phyloP scores from a whole-genome alignment of 2,329 filamentous ascomycete species.

The Fusarium pilosicola region DNA sequence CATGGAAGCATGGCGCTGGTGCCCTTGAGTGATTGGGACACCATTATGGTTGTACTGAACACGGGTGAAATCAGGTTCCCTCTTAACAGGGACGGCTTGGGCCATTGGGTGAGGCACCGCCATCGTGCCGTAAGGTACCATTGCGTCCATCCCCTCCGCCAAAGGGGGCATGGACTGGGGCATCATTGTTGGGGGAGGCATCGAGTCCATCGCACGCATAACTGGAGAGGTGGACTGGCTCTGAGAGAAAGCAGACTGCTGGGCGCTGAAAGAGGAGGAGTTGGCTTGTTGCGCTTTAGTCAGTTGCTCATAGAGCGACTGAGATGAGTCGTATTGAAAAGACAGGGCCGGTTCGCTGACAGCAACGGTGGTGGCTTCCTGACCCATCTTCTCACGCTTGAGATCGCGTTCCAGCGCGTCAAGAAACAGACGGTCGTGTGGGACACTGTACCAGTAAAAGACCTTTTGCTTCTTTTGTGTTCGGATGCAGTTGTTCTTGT shows the following conservation, averaged over 20 bases:
- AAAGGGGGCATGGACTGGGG: constrained; percentile 66
- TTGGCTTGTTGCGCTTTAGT: constrained; percentile 99
- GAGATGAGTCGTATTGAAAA: constrained; percentile 98
- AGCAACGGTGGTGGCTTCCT: constrained; percentile 95
- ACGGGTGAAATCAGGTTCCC: constrained; percentile 84
- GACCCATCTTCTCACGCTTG: constrained; percentile 99
- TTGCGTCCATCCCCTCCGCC: constrained; percentile 74
- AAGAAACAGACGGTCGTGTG: constrained; percentile 95
- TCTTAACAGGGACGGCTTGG: constrained; percentile 78
- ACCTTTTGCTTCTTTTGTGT: constrained; percentile 99
- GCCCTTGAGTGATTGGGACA: constrained; percentile 81
- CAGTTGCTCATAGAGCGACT: constrained; percentile 98
- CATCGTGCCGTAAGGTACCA: constrained; percentile 76
- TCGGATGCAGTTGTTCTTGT: constrained; percentile 99
- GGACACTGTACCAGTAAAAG: constrained; percentile 99
- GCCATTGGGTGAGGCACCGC: constrained; percentile 75
- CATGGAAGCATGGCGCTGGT: constrained; percentile 98
- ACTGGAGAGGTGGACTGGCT: constrained; percentile 89
- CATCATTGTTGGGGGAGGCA: constrained; percentile 91
- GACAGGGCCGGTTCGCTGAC: constrained; percentile 97
- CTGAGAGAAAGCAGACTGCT: constrained; percentile 74
- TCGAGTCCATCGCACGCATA: constrained; percentile 89
- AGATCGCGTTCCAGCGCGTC: constrained; percentile 96
- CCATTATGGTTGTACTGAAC: constrained; percentile 94
- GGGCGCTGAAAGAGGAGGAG: constrained; percentile 93